phyloP scores from a whole-genome alignment of 371 early-diverging fungal genomes.

The Mortierella sp. region DNA sequence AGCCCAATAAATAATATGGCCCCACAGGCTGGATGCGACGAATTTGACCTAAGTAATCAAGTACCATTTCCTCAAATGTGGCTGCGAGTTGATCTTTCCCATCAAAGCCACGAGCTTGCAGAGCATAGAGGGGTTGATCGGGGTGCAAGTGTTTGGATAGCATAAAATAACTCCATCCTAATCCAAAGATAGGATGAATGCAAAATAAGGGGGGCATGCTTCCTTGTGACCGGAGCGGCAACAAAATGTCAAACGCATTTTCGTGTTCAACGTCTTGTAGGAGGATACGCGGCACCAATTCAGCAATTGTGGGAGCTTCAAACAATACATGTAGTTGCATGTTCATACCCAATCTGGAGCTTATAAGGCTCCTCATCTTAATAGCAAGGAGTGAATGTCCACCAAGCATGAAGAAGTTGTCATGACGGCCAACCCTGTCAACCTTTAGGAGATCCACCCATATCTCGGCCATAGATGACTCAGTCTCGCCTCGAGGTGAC shows the following conservation, averaged over 20 bases:
- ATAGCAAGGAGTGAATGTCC: slow-evolving; percentile 49
- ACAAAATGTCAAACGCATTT: not conserved
- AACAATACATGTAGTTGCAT: slow-evolving; percentile 9
- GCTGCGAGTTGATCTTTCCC: not conserved
- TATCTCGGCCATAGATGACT: slow-evolving; percentile 10
- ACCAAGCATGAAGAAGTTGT: slow-evolving; percentile 22
- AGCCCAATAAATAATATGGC: slow-evolving; percentile 20
- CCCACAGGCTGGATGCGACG: slow-evolving; percentile 25
- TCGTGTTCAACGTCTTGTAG: not conserved
- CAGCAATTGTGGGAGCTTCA: slow-evolving; percentile 16
- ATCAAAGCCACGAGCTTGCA: slow-evolving; percentile 30
- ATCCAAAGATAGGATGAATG: slow-evolving; percentile 14
- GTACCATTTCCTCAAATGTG: slow-evolving; percentile 16
- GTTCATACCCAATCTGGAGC: not conserved
- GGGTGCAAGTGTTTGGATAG: slow-evolving; percentile 7
- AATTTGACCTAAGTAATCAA: slow-evolving; percentile 20
- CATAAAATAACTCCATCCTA: slow-evolving; percentile 16
- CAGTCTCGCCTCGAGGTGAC: slow-evolving; percentile 22
- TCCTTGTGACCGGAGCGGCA: slow-evolving; percentile 12
- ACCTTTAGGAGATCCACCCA: slow-evolving; percentile 22
- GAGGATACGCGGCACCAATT: not conserved
- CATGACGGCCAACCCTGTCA: slow-evolving; percentile 26
- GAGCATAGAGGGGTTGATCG: slow-evolving; percentile 28
- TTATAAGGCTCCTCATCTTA: slow-evolving; percentile 15
- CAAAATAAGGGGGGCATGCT: slow-evolving; percentile 19